Evolutionary conservation across 2,329 filamentous ascomycete genomes (phyloP).

Genomic region (Diaporthe ampelina): DNA sequence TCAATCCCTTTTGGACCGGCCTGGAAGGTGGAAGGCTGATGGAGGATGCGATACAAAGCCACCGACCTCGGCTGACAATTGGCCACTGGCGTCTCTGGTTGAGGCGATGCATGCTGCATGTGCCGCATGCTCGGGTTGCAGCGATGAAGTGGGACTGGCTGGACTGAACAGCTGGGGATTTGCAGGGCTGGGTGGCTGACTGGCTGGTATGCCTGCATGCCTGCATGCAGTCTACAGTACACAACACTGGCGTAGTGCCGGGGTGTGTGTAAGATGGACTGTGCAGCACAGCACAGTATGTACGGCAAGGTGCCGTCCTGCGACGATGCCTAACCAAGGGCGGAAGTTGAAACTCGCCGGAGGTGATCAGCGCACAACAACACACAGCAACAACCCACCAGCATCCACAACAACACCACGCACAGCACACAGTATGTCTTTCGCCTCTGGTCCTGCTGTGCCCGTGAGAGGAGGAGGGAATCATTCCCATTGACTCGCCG

Average conservation of each 20-base stretch:
- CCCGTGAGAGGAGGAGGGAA: background rate
- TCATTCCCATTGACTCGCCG: slow-evolving; percentile 31
- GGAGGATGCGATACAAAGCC: slow-evolving; percentile 28
- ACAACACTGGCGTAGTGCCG: background rate
- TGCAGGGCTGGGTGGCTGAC: slow-evolving; percentile 30
- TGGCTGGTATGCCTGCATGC: slow-evolving; percentile 19
- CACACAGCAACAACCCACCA: slow-evolving; percentile 10
- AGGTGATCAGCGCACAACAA: slow-evolving; percentile 37
- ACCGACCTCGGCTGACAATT: slow-evolving; percentile 26
- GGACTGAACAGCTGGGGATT: slow-evolving; percentile 23
- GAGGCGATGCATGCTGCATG: slow-evolving; percentile 35
- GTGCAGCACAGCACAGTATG: slow-evolving; percentile 11
- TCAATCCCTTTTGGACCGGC: slow-evolving; percentile 15
- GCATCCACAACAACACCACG: slow-evolving; percentile 4
- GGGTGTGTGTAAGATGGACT: background rate
- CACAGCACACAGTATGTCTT: slow-evolving; percentile 6
- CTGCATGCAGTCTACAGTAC: background rate
- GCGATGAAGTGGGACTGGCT: slow-evolving; percentile 23
- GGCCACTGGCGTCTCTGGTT: slow-evolving; percentile 32
- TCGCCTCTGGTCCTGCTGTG: slow-evolving; percentile 2
- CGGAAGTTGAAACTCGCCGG: slow-evolving; percentile 39
- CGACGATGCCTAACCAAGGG: slow-evolving; percentile 30
- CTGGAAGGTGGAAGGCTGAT: slow-evolving; percentile 21
- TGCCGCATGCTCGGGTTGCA: slow-evolving; percentile 36
- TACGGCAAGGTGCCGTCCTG: slow-evolving; percentile 7